These are phyloP conservation scores for Paradendryphiella salina DNA, from an alignment of 2,329 filamentous ascomycete genomes.

Conservation along the genomic window DNA sequence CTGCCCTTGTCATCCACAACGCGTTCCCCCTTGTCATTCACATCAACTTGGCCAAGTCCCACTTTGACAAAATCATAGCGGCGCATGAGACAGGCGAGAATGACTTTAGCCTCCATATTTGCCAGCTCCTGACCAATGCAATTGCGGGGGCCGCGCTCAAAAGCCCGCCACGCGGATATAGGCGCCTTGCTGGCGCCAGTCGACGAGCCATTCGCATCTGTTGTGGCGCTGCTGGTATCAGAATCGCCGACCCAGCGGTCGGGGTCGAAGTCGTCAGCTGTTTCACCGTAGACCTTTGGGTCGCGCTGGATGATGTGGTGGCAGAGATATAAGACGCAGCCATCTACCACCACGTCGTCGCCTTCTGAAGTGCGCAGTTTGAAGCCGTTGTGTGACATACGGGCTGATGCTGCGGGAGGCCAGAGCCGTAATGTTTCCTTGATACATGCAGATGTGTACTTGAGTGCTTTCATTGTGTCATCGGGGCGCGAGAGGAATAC, in stretches of 20 bases:
- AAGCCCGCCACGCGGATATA: constrained; percentile 57
- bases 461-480: constrained; percentile 54
- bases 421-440: constrained; percentile 60
- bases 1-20: constrained; percentile 35
- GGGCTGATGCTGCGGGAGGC: constrained; percentile 54
- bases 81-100: constrained; percentile 50
- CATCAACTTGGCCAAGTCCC: constrained; percentile 35
- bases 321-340: constrained; percentile 51
- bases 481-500: constrained; percentile 51
- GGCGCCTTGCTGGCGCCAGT: constrained; percentile 35
- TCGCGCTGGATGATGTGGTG: constrained; percentile 48
- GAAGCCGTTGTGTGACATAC: constrained; percentile 47
- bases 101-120: constrained; percentile 56
- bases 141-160: constrained; percentile 59
- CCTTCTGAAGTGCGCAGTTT: constrained; percentile 50
- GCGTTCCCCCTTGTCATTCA: constrained; percentile 30
- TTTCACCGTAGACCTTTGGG: constrained; percentile 38
- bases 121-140: constrained; percentile 64
- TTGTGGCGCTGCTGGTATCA: constrained; percentile 25
- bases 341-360: constrained; percentile 51
- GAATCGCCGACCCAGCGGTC: constrained; percentile 47
- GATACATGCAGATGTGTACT: constrained; percentile 58
- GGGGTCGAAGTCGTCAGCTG: constrained; percentile 39
- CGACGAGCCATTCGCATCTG: constrained; percentile 17
- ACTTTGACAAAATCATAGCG: constrained; percentile 44